Percentiles rank a stretch among this genome's conserved stretches.
phyloP scores from a whole-genome alignment of 176 grass and related monocot genomes.

The Stipa capillata region DNA sequence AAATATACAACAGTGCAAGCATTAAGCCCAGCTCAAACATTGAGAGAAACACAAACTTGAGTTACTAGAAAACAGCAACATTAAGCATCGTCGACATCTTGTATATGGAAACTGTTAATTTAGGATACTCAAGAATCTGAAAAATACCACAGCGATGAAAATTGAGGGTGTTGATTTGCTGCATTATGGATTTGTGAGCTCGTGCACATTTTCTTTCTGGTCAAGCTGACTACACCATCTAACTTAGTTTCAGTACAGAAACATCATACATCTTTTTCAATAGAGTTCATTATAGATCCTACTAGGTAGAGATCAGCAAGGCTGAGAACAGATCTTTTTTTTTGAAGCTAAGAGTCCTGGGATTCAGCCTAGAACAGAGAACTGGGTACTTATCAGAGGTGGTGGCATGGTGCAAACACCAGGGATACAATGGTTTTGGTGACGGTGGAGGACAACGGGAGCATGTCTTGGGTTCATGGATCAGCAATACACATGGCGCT shows the following conservation, averaged over 20 bases:
- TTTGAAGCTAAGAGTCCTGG: neutral
- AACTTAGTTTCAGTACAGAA: neutral
- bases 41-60: neutral
- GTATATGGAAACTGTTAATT: neutral
- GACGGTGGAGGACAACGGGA: too few relatives aligned
- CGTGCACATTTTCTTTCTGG: neutral
- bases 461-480: neutral
- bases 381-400: too few relatives aligned
- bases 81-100: neutral
- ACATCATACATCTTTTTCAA: neutral
- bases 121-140: neutral
- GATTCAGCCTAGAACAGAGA: too few relatives aligned
- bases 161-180: neutral
- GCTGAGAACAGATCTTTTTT: neutral
- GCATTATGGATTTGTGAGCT: neutral
- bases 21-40: neutral
- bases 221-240: neutral
- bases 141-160: neutral
- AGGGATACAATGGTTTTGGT: too few relatives aligned
- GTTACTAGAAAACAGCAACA: neutral
- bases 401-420: too few relatives aligned
- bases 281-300: neutral
- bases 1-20: neutral
- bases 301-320: neutral
- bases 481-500: too few relatives aligned